These are phyloP conservation scores for Selaginella moellendorffii DNA, from an alignment of 75 land plant genomes.

Conservation along the genomic window DNA sequence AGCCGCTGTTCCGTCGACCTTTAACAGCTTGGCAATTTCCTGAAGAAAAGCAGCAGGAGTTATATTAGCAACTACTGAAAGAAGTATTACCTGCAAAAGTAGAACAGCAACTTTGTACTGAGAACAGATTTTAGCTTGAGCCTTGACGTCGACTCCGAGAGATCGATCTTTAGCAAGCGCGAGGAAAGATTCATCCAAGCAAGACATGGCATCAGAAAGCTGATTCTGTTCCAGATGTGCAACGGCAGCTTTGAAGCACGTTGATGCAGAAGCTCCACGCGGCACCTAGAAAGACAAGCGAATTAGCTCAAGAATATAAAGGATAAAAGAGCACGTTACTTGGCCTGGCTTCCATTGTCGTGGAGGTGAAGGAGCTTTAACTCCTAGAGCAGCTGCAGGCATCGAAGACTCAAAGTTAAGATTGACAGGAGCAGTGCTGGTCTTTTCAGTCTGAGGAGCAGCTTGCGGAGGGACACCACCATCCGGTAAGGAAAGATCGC, in stretches of 20 bases:
- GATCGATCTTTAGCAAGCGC: conserved; percentile 95
- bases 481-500: conserved; percentile 42
- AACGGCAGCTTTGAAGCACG: conserved; percentile 81
- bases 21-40: conserved; percentile 84
- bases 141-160: conserved; percentile 73
- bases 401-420: neutral
- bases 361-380: conserved; percentile 26
- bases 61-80: neutral
- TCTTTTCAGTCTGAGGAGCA: conserved; percentile 18
- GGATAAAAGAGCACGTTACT: conserved; percentile 23
- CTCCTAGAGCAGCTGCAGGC: conserved; percentile 15
- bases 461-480: conserved; percentile 76
- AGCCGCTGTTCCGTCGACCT: conserved; percentile 69
- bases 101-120: conserved; percentile 96
- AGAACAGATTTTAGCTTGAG: conserved; percentile 97
- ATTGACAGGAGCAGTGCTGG: neutral
- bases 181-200: conserved; percentile 91
- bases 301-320: neutral
- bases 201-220: conserved; percentile 85
- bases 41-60: conserved; percentile 14
- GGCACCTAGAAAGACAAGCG: conserved; percentile 49
- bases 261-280: conserved; percentile 90
- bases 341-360: conserved; percentile 67
- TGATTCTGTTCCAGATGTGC: conserved; percentile 94
- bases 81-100: conserved; percentile 60